phyloP scores from a whole-genome alignment of 257 asterid genomes.

The Prunella vulgaris region DNA sequence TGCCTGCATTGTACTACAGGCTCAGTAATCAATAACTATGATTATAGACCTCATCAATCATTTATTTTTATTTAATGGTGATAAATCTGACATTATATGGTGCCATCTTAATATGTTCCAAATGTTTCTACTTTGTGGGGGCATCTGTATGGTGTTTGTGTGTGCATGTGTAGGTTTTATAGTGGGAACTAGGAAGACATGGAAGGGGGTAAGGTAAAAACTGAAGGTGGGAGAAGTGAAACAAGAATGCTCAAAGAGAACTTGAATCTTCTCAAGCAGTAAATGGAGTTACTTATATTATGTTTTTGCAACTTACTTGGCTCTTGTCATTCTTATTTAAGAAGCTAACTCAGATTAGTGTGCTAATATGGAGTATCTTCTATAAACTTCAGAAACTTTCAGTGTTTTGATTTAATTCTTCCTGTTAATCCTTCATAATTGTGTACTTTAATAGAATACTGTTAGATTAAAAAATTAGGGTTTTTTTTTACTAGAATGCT shows the following conservation, averaged over 20 bases:
- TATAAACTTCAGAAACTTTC: conserved; percentile 1
- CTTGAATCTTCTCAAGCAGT: not conserved
- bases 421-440: not conserved
- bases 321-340: not conserved
- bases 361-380: not conserved
- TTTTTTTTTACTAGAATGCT: not conserved
- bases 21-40: not conserved
- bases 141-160: not conserved
- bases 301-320: not conserved
- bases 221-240: not conserved
- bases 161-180: not conserved
- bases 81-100: not conserved
- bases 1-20: not conserved
- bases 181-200: not conserved
- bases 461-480: not conserved
- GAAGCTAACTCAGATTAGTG: not conserved
- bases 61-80: not conserved
- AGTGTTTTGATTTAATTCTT: not conserved
- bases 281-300: not conserved
- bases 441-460: not conserved
- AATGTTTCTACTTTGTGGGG: not conserved
- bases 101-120: not conserved
- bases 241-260: not conserved
- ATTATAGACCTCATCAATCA: not conserved
- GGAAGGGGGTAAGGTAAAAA: not conserved